Base-by-base conservation (phyloP, 148 eudicot species). In the Linanthus parryae region DNA sequence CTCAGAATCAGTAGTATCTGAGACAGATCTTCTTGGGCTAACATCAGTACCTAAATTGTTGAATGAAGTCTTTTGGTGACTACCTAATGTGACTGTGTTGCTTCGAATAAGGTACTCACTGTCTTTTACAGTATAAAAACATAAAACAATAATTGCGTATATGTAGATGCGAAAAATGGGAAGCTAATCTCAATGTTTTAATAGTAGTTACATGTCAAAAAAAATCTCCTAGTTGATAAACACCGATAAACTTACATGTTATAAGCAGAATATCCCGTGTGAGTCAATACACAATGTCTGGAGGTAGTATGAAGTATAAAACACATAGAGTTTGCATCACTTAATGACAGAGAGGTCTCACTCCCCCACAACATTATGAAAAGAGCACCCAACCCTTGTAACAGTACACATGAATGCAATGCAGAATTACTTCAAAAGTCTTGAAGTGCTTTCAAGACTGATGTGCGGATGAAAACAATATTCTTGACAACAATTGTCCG, bases 101-200 rank as follows among this genome's bases (percentile, higher is more conserved):
- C 63, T 71, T 63, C 55, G 59, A 58, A 57, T 71, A 53, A 65
- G 63, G 61, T 58, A 63, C 59, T 49, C 58, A 70, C 75, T 76
- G 70, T 70, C 85, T 84, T 73, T 72, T 62, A 68, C 61, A 76
- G n/a, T n/a, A n/a, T n/a, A n/a, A n/a, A 53, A 44, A 48, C 46
- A 68, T 71, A 19, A 51, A 51, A 34, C 46, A 60, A 14, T 34
- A 54, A 1, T 36, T 19, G 5, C 12, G 27, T 62, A 28, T 37
- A 6, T 68, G 58, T 35, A 62, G 73, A 66, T 19, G 4, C 30
- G 16, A 47, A 27, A 47, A 20, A 26, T 9, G 28, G n/a, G 2
- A 31, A 26, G 28, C 3, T 25, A 22, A 19, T 16, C 47, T 43
- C 18, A 16, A 43, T n/a, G n/a, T n/a, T n/a, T n/a, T n/a, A n/a